Evolutionary conservation across 768 basidiomycete genomes (phyloP).

Genomic region (Leccinum sublutescens): DNA sequence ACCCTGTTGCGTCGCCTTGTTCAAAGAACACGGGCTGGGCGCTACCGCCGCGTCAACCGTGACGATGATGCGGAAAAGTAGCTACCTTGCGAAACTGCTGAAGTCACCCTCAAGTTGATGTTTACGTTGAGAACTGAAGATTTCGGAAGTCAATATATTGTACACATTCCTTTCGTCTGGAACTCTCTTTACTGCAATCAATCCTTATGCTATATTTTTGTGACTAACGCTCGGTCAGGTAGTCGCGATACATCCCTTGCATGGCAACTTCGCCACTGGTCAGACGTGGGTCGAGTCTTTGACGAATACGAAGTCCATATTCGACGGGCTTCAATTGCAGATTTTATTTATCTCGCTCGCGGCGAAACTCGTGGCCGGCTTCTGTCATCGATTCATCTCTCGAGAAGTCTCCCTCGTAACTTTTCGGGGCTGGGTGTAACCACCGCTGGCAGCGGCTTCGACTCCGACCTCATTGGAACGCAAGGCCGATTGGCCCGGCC

Average conservation of each 20-base stretch:
- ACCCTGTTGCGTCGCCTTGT: conserved; percentile 40
- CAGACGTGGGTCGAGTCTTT: no score
- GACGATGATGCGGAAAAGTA: conserved; percentile 55
- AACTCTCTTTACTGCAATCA: not conserved
- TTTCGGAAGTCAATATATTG: not conserved
- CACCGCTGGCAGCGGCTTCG: not conserved
- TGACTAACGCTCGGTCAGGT: not conserved
- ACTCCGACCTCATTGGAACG: not conserved
- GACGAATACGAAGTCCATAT: not conserved
- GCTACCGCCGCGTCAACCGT: conserved; percentile 46
- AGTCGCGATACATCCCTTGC: not conserved
- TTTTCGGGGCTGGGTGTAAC: not conserved
- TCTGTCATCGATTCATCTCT: not conserved
- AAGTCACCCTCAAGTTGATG: not conserved
- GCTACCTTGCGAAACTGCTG: not conserved
- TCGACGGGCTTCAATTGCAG: not conserved
- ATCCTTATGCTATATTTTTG: not conserved
- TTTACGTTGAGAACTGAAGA: not conserved
- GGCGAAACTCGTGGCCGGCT: not conserved
- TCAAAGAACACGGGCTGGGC: conserved; percentile 32
- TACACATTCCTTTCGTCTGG: not conserved
- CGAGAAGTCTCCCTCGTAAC: not conserved
- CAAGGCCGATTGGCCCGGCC: not conserved
- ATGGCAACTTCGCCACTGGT: not conserved
- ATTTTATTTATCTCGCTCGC: not conserved